Conservation (phyloP, 345 rosid species). For the Anastatica hierochuntica region DNA sequence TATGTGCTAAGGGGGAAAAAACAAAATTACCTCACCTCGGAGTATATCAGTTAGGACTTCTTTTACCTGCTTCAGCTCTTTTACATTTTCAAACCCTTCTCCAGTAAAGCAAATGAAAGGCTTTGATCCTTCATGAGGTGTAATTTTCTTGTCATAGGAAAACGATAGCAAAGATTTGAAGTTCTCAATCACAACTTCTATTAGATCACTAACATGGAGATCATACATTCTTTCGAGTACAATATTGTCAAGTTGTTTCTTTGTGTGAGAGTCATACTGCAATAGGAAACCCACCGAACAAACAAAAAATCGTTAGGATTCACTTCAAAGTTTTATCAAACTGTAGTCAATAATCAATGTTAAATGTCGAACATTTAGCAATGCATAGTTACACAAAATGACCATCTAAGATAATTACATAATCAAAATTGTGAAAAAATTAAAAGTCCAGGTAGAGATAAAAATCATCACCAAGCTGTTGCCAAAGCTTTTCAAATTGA, state of each 20-base stretch:
- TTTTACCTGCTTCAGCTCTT: conserved; percentile 76
- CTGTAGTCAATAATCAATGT: neutral
- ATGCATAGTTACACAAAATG: neutral
- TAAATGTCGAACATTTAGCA: neutral
- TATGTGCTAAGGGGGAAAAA: neutral
- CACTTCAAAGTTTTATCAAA: neutral
- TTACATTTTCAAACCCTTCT: conserved; percentile 76
- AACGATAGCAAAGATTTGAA: conserved; percentile 59
- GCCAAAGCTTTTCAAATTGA: neutral
- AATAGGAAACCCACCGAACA: neutral
- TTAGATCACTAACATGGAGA: no score
- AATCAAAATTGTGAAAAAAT: no score
- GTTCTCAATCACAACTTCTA: conserved; percentile 91
- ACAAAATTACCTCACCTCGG: conserved; percentile 65
- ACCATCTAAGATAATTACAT: neutral
- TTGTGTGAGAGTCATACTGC: conserved; percentile 95
- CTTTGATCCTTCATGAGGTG: conserved; percentile 64
- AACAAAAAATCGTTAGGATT: neutral
- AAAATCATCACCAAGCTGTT: neutral
- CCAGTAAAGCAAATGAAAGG: no score
- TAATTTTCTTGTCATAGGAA: conserved; percentile 65
- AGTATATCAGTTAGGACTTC: conserved; percentile 76
- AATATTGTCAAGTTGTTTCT: no score
- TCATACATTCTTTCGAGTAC: no score
- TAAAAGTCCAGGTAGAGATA: neutral